Percentiles rank a stretch among this genome's conserved stretches.
Evolutionary conservation across 441 rosid species (phyloP).

Genomic region (Erysimum cheiri): DNA sequence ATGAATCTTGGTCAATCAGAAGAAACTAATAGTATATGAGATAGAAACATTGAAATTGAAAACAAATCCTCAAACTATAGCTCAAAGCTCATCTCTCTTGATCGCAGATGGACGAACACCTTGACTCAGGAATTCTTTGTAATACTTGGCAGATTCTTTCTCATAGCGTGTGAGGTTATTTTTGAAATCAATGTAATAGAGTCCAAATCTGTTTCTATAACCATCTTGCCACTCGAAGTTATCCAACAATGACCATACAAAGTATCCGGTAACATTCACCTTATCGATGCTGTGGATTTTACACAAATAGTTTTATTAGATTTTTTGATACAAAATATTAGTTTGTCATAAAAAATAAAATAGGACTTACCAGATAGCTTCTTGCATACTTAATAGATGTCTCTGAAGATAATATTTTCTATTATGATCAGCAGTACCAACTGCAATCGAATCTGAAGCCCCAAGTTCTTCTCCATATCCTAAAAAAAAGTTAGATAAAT

Average conservation of each 20-base stretch:
- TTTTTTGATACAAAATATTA: neutral
- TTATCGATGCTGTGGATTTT: constrained; percentile 31
- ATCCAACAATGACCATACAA: constrained; percentile 45
- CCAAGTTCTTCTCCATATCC: constrained; percentile 30
- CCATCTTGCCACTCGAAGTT: constrained; percentile 47
- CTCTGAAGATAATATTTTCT: constrained; percentile 34
- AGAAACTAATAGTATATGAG: neutral
- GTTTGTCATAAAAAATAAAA: neutral
- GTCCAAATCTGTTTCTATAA: constrained; percentile 39
- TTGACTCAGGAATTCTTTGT: constrained; percentile 24
- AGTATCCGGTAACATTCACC: constrained; percentile 43
- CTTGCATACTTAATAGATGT: constrained; percentile 26
- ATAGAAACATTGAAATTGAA: neutral
- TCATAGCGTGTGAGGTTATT: constrained; percentile 34
- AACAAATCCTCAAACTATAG: neutral
- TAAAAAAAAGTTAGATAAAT: neutral
- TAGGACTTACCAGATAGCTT: constrained; percentile 27
- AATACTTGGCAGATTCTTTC: constrained; percentile 37
- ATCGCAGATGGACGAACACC: constrained; percentile 24
- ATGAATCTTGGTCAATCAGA: constrained; percentile 3
- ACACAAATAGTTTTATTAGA: neutral
- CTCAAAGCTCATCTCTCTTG: constrained; percentile 30
- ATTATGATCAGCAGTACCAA: constrained; percentile 25
- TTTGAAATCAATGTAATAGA: constrained; percentile 40
- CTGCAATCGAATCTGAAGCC: neutral